Evolutionary conservation across 495 filamentous ascomycete genomes (phyloP).

Genomic region (Aspergillus sclerotiicarbonarius): DNA sequence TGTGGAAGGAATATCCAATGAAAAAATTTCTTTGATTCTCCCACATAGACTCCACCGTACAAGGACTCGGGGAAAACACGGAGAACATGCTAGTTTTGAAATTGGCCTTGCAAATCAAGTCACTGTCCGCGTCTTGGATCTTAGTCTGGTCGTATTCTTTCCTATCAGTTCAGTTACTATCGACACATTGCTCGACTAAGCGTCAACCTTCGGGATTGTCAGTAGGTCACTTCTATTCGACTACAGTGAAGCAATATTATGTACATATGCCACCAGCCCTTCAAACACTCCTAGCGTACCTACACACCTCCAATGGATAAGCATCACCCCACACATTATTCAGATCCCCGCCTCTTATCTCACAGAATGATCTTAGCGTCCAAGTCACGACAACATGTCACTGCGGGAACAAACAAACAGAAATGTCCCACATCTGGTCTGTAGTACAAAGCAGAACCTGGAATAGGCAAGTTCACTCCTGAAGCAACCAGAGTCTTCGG

Average conservation of each 20-base stretch:
- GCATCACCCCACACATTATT: background rate
- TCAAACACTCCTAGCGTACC: background rate
- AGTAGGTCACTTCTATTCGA: no score
- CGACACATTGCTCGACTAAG: no score
- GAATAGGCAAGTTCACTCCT: no score
- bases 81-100: conserved; percentile 3
- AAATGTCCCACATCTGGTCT: background rate
- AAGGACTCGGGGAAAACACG: conserved; percentile 14
- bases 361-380: background rate
- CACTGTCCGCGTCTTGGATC: background rate
- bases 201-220: no score
- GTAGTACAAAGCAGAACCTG: background rate
- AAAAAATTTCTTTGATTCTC: conserved; percentile 45
- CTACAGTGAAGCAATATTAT: no score
- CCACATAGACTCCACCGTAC: conserved; percentile 33
- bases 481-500: background rate
- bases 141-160: no score
- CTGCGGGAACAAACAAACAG: no score
- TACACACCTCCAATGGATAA: background rate
- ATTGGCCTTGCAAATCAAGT: background rate
- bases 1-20: conserved; percentile 48
- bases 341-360: background rate
- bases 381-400: background rate
- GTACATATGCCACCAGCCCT: background rate
- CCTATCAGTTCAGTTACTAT: no score